Base-by-base conservation (phyloP, 2,329 filamentous ascomycete species). In the Colletotrichum cordylinicola region DNA sequence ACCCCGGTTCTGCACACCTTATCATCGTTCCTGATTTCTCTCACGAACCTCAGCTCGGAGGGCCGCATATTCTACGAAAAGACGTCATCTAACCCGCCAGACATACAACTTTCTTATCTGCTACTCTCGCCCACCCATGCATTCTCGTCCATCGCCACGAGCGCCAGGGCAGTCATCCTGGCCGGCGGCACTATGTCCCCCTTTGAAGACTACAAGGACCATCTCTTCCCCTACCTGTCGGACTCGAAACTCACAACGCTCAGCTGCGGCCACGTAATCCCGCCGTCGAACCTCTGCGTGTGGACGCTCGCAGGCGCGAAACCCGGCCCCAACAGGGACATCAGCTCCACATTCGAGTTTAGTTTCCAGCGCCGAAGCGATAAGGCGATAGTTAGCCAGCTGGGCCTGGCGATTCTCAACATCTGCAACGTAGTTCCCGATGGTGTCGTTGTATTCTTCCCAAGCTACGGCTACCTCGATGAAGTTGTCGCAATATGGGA, bases 181-280 rank as follows among this genome's bases (percentile, higher is more conserved):
- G 97, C 96, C 0, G 97, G 97, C 74, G 97, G 97, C 27, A 99
- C 97, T 31, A 98, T 99, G 97, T 98, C 97, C 4, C 97, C 97
- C 0, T 98, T 98, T 87, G 91, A 93, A 29, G 97, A 98, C 85
- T 99, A 98, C 84, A 93, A 91, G 43, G 90, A 94, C 6, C 95
- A 98, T 80, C 88, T 99, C 0, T 97, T 99, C 77, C 94, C 96
- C 0, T 93, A 94, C 65, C 84, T 98, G 0, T 82, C 90, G 0
- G 79, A 88, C 1, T 84, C 87, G 0, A 91, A 91, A 72, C 90
- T 98, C 60, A 93, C 90, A 12, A 98, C 95, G 0, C 90, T 98
- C 35, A 98, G 96, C 79, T 99, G 96, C 82, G 96, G 95, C 0
- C 97, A 99, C 84, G 96, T 99, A 61, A 98, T 99, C 70, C 96